These are phyloP conservation scores for Fragilariopsis cylindrus DNA, from an alignment of 108 stramenopile genomes.

Conservation along the genomic window DNA sequence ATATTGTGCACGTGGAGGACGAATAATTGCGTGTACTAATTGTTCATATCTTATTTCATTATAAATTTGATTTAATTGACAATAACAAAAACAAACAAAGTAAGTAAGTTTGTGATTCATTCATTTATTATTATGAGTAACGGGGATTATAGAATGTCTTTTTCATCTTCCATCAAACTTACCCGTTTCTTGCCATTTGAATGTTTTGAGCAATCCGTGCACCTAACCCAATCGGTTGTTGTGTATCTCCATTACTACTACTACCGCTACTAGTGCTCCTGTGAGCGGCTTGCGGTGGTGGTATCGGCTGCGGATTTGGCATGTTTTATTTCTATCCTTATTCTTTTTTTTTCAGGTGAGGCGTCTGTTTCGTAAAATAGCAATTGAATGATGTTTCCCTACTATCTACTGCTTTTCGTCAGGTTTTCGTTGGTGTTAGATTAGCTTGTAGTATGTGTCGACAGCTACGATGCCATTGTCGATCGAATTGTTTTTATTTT, in stretches of 20 bases:
- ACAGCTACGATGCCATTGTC: no score
- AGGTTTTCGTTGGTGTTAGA: no score
- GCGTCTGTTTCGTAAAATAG: no score
- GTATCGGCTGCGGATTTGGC: no score
- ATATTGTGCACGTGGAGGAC: slow-evolving; percentile 90
- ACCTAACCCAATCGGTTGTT: neutral
- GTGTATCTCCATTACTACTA: neutral
- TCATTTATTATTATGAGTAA: neutral
- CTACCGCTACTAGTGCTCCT: neutral
- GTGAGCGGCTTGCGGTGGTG: no score
- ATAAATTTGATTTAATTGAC: neutral
- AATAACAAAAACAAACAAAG: neutral
- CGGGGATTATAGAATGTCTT: neutral
- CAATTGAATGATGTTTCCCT: no score
- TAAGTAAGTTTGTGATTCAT: neutral
- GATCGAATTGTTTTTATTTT: no score
- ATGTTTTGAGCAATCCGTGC: slow-evolving; percentile 15
- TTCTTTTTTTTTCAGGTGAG: no score
- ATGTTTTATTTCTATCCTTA: no score
- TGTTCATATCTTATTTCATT: slow-evolving; percentile 57
- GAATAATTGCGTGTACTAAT: slow-evolving; percentile 92
- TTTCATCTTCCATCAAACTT: neutral
- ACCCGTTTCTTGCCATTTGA: slow-evolving; percentile 14
- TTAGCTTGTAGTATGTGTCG: no score
- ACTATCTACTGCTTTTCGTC: no score